These are phyloP conservation scores for Cercospora sesami DNA, from an alignment of 2,329 filamentous ascomycete genomes.

Conservation along the genomic window DNA sequence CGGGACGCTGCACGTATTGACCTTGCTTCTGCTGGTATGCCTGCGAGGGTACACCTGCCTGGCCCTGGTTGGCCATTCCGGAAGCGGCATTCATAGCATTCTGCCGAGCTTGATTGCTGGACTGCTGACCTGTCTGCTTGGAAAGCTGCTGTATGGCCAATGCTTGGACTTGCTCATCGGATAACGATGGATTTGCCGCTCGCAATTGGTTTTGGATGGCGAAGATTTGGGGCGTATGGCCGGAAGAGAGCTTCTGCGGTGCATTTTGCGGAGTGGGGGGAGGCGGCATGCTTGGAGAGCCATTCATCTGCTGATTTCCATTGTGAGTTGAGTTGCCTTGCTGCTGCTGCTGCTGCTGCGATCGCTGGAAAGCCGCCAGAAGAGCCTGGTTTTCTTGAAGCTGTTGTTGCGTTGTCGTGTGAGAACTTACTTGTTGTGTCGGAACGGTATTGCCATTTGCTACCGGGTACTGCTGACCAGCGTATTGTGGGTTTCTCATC, in stretches of 20 bases:
- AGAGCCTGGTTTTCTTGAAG: slow-evolving; percentile 37
- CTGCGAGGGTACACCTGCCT: slow-evolving; percentile 23
- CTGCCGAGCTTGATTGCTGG: slow-evolving; percentile 38
- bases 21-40: slow-evolving; percentile 31
- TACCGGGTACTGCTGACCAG: slow-evolving; percentile 35
- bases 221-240: slow-evolving; percentile 57
- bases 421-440: slow-evolving; percentile 24
- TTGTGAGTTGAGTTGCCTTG: slow-evolving; percentile 29
- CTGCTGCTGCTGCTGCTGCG: slow-evolving; percentile 25
- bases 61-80: slow-evolving; percentile 32
- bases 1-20: slow-evolving; percentile 27
- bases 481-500: slow-evolving; percentile 31
- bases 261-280: slow-evolving; percentile 36
- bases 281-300: slow-evolving; percentile 42
- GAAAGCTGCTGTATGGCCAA: slow-evolving; percentile 53
- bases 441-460: slow-evolving; percentile 31
- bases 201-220: slow-evolving; percentile 56
- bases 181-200: slow-evolving; percentile 52
- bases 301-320: slow-evolving; percentile 32
- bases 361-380: slow-evolving; percentile 34
- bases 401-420: slow-evolving; percentile 39
- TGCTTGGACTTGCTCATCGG: slow-evolving; percentile 56
- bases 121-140: slow-evolving; percentile 23
- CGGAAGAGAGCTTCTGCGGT: slow-evolving; percentile 53
- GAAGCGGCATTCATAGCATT: slow-evolving; percentile 44